phyloP scores from a whole-genome alignment of 805 yeast genomes.

The Candida vartiovaarae region DNA sequence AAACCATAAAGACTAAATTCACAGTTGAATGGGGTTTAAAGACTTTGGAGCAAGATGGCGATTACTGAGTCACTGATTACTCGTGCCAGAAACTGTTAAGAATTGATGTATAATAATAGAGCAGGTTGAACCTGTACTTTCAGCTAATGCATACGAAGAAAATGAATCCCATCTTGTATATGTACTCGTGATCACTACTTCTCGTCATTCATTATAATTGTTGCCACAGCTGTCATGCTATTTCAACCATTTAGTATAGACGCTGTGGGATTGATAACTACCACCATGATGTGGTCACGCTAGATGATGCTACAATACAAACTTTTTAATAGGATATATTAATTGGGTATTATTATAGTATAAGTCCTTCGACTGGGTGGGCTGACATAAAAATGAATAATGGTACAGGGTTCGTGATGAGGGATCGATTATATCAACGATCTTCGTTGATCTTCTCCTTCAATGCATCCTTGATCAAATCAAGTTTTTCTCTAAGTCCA shows the following conservation, averaged over 20 bases:
- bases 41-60: conserved; percentile 3
- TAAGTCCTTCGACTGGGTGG: background rate
- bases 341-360: background rate
- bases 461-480: conserved; percentile 62
- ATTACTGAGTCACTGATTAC: background rate
- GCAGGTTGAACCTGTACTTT: background rate
- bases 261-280: too few relatives aligned
- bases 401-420: background rate
- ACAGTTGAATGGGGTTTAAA: conserved; percentile 83
- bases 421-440: background rate
- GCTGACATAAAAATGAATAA: background rate
- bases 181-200: too few relatives aligned
- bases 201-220: too few relatives aligned
- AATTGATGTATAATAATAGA: background rate
- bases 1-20: conserved; percentile 67
- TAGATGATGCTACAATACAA: too few relatives aligned
- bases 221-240: too few relatives aligned
- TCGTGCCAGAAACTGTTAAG: too few relatives aligned
- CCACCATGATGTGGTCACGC: too few relatives aligned
- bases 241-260: too few relatives aligned
- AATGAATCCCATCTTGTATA: background rate
- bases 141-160: background rate
- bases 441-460: conserved; percentile 24
- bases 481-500: conserved; percentile 38
- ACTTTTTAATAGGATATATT: too few relatives aligned